Evolutionary conservation across 192 early-diverging fungal species (phyloP).

Genomic region (Entomortierella chlamydospora): DNA sequence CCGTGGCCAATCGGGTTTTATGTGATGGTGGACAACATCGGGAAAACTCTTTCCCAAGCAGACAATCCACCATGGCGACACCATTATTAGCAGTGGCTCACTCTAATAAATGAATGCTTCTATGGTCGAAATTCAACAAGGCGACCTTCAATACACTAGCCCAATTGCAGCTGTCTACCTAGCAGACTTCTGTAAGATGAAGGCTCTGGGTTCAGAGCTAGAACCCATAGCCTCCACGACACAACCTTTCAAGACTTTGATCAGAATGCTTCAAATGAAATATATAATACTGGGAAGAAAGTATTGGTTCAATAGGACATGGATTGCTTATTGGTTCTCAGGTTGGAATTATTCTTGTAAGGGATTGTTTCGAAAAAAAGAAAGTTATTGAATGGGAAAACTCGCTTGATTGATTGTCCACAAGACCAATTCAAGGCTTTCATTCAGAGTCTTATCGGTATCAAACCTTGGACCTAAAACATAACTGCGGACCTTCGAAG

Average conservation of each 20-base stretch:
- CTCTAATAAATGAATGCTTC: slow-evolving; percentile 50
- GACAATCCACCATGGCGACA: slow-evolving; percentile 40
- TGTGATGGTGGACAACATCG: slow-evolving; percentile 57
- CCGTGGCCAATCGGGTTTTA: slow-evolving; percentile 53
- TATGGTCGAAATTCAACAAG: slow-evolving; percentile 11
- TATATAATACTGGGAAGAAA: too few species aligned
- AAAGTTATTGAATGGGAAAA: too few species aligned
- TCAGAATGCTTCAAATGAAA: too few species aligned
- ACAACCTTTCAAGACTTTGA: slow-evolving; percentile 1
- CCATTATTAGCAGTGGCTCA: slow-evolving; percentile 7
- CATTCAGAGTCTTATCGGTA: too few species aligned
- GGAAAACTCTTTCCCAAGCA: slow-evolving; percentile 55
- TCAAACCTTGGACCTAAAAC: too few species aligned
- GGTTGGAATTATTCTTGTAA: slow-evolving; percentile 33
- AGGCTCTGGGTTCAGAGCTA: slow-evolving; percentile 34
- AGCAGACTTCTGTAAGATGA: slow-evolving; percentile 20
- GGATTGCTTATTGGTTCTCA: slow-evolving; percentile 43
- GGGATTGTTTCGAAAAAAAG: too few species aligned
- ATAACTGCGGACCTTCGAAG: too few species aligned
- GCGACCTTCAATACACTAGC: slow-evolving; percentile 17
- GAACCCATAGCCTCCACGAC: slow-evolving; percentile 10
- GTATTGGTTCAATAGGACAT: slow-evolving; percentile 33
- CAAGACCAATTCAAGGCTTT: too few species aligned
- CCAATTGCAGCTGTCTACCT: too few species aligned
- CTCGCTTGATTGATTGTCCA: too few species aligned